Evolutionary conservation across 2,329 filamentous ascomycete species (phyloP), one percentile per base, ranked within the genome.

Genomic region (Arthrocladium fulminans): DNA sequence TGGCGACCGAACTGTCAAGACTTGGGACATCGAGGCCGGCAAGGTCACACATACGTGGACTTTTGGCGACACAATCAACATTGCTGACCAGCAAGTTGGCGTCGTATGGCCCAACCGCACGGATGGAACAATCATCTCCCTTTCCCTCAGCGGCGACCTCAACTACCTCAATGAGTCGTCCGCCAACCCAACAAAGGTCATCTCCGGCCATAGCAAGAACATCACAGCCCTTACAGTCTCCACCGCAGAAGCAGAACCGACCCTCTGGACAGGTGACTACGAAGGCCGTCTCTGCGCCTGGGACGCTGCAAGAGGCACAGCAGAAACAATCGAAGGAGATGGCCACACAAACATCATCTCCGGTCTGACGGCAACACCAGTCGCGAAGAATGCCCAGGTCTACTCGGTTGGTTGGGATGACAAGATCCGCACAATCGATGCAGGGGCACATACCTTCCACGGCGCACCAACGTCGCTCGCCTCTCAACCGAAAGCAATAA

Each of bases 331-430:
- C 9, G 86, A 92, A 53, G 90, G 92, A 23, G 80, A 87, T 55
- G 73, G 79, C 2, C 92, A 96, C 66, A 84, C 84, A 6, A 94
- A 90, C 65, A 89, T 94, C 65, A 80, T 97, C 45, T 80, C 82
- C 2, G 85, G 86, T 44, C 83, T 98, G 54, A 72, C 83, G 2
- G 70, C 79, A 1, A 71, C 72, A 6, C 23, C 51, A 15, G 34
- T 52, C 4, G 38, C 40, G 20, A 63, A 72, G 2, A 58, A 61
- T 39, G 67, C 80, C 27, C 76, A 80, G 55, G 79, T 88, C n/a
- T 89, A 86, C 69, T 90, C 83, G 60, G 85, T 90, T 46, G 89
- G 83, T 54, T 98, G 90, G 92, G 92, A 98, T 62, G 92, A 98
- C 65, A 88, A 83, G 1, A 73, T 97, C 29, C 83, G 88, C 53